These are phyloP conservation scores for Medicago lupulina DNA, from an alignment of 306 rosid genomes.

Conservation along the genomic window DNA sequence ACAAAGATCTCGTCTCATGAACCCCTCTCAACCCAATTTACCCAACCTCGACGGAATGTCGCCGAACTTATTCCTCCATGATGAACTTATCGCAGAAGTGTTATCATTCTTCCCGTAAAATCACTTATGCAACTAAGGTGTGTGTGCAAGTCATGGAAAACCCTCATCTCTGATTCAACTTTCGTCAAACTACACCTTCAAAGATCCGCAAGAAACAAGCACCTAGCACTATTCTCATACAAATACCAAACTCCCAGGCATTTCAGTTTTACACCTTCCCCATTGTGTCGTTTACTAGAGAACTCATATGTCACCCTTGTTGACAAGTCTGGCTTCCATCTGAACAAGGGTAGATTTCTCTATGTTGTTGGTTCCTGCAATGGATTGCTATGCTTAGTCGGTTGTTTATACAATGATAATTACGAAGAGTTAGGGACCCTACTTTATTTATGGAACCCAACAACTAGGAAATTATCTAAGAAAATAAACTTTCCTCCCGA, in stretches of 20 bases:
- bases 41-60: too few relatives aligned
- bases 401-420: too few relatives aligned
- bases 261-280: not conserved
- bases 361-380: not conserved
- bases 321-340: not conserved
- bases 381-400: not conserved
- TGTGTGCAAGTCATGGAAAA: not conserved
- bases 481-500: not conserved
- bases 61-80: not conserved
- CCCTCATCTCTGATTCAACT: not conserved
- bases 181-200: not conserved
- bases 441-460: not conserved
- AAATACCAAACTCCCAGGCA: not conserved
- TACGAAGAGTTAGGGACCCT: not conserved
- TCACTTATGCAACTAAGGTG: not conserved
- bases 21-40: not conserved
- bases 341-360: too few relatives aligned
- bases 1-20: too few relatives aligned
- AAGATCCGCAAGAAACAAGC: not conserved
- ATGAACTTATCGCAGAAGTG: not conserved
- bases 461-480: not conserved
- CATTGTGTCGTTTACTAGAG: not conserved
- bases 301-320: not conserved
- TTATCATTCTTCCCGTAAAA: not conserved
- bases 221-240: not conserved